Evolutionary conservation across 2,329 filamentous ascomycete species (phyloP).

Genomic region (Talaromyces sp.): DNA sequence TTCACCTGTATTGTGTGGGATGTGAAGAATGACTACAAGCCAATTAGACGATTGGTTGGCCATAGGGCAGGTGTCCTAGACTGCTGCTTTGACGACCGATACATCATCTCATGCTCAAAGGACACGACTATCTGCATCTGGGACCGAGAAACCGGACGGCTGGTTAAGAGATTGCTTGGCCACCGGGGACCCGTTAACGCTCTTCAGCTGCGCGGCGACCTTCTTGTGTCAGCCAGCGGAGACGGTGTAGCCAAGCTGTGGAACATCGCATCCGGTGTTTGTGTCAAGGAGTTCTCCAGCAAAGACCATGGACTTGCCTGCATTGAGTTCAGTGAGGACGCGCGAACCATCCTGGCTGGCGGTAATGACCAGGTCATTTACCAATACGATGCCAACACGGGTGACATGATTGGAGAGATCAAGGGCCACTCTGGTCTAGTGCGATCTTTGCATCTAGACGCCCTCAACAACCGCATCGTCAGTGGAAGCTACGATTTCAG

Average conservation of each 20-base stretch:
- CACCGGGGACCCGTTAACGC: constrained; percentile 93
- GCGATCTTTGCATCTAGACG: constrained; percentile 85
- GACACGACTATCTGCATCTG: constrained; percentile 91
- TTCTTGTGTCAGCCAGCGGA: constrained; percentile 87
- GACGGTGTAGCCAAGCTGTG: constrained; percentile 92
- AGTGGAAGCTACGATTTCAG: constrained; percentile 93
- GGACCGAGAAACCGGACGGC: constrained; percentile 73
- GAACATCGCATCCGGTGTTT: constrained; percentile 85
- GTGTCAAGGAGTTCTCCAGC: constrained; percentile 83
- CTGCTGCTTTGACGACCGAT: constrained; percentile 83
- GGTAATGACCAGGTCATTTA: constrained; percentile 95
- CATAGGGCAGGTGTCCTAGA: constrained; percentile 90
- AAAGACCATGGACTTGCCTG: constrained; percentile 93
- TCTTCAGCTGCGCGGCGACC: constrained; percentile 88
- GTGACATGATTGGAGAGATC: constrained; percentile 75
- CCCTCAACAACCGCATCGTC: constrained; percentile 76
- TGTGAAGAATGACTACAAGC: constrained; percentile 70
- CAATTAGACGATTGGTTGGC: constrained; percentile 69
- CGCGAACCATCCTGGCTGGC: constrained; percentile 86
- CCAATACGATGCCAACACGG: constrained; percentile 91
- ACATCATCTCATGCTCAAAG: constrained; percentile 97
- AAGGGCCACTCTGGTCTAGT: constrained; percentile 81
- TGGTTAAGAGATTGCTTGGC: constrained; percentile 75
- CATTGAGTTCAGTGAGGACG: constrained; percentile 93
- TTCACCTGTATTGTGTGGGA: constrained; percentile 88